Evolutionary conservation across 192 early-diverging fungal genomes (phyloP).

Genomic region (Phlyctochytrium arcticum): DNA sequence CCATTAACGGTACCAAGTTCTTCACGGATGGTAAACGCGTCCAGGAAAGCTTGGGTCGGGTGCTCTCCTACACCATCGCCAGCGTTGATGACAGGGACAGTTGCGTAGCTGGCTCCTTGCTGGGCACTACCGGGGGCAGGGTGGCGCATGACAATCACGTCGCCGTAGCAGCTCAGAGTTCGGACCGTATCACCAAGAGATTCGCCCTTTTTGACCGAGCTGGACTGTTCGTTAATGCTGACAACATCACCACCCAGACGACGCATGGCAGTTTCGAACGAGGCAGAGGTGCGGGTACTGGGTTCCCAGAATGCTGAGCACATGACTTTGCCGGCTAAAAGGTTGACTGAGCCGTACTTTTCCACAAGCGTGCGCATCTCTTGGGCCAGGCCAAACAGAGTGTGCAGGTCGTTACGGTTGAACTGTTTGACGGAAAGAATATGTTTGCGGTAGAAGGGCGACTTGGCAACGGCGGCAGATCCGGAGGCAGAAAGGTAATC

Average conservation of each 20-base stretch:
- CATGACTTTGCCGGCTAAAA: conserved; percentile 88
- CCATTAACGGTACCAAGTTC: conserved; percentile 96
- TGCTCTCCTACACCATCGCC: conserved; percentile 98
- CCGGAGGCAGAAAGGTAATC: conserved; percentile 39
- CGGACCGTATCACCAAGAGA: conserved; percentile 90
- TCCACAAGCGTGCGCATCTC: conserved; percentile 96
- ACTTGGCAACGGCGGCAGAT: conserved; percentile 55
- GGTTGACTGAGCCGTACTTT: conserved; percentile 75
- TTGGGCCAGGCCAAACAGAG: conserved; percentile 91
- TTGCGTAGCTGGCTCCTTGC: conserved; percentile 80
- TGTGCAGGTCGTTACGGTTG: conserved; percentile 86
- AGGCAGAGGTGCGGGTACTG: conserved; percentile 88
- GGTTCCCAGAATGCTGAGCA: conserved; percentile 96
- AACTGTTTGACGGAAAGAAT: conserved; percentile 91
- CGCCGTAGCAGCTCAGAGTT: conserved; percentile 88
- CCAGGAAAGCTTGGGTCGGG: conserved; percentile 96
- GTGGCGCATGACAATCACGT: conserved; percentile 90
- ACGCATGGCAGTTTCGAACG: conserved; percentile 92
- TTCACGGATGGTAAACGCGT: conserved; percentile 86
- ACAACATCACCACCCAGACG: conserved; percentile 91
- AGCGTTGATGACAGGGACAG: conserved; percentile 92
- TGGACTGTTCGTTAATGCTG: conserved; percentile 73
- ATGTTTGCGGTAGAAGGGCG: conserved; percentile 92
- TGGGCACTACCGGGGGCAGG: conserved; percentile 81
- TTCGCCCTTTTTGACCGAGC: conserved; percentile 95